Conservation (phyloP, 768 basidiomycete genomes). For the Lactarius sanguifluus region DNA sequence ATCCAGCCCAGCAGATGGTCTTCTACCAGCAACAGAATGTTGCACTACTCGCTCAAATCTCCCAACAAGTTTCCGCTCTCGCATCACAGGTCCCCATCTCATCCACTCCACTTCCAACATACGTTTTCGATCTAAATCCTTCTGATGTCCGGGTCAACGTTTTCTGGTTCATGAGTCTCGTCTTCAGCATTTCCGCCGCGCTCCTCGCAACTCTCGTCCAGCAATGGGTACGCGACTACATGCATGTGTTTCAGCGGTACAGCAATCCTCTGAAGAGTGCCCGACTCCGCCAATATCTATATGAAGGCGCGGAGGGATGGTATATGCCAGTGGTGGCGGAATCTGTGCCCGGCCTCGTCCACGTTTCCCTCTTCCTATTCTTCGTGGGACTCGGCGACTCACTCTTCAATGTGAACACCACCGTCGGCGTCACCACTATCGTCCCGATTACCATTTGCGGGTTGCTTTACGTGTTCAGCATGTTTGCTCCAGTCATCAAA, state of each 20-base stretch:
- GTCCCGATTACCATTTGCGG: constrained; percentile 18
- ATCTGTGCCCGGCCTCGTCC: constrained; percentile 48
- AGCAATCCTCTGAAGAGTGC: constrained; percentile 36
- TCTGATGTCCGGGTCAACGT: constrained; percentile 42
- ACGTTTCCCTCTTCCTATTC: constrained; percentile 50
- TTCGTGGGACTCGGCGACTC: constrained; percentile 50
- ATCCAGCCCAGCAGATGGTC: constrained; percentile 1
- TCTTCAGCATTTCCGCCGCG: constrained; percentile 44
- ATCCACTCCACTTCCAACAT: background rate
- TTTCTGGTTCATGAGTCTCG: constrained; percentile 42
- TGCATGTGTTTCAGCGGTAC: constrained; percentile 34
- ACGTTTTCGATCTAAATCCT: constrained; percentile 28
- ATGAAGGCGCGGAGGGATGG: constrained; percentile 42
- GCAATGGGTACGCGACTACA: constrained; percentile 48
- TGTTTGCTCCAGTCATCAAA: constrained; percentile 6
- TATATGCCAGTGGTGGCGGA: constrained; percentile 43
- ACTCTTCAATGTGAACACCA: constrained; percentile 36
- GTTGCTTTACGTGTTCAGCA: constrained; percentile 20
- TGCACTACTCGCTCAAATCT: constrained; percentile 13
- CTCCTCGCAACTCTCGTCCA: constrained; percentile 48
- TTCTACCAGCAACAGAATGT: constrained; percentile 11
- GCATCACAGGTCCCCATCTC: background rate
- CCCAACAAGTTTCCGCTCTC: background rate
- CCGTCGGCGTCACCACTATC: constrained; percentile 11
- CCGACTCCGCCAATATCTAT: constrained; percentile 40